Base-by-base conservation (phyloP, 768 basidiomycete genomes). In the Botryobasidium botryosum region DNA sequence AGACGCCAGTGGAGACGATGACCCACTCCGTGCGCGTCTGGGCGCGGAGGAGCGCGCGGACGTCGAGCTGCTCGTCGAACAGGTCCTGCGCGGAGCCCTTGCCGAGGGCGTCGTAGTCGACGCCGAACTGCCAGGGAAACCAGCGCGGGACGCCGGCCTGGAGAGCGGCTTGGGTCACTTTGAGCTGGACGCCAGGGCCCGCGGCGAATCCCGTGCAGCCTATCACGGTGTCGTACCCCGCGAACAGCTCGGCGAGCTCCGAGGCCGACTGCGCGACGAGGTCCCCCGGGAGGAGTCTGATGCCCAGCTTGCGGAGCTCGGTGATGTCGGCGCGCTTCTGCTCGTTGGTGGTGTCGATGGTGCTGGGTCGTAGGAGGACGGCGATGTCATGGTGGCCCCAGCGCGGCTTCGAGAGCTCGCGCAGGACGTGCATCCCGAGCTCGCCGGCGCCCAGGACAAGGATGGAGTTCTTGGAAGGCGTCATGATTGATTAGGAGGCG, bases 51-150 rank as follows among this genome's bases (percentile, higher is more conserved):
- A 62, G 31, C 20, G 46, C 54, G 3, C 62, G 55, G 3, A 63
- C 62, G 24, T 59, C 57, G 7, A 62, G 54, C 48, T 62, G 61
- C 49, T 63, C 62, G 35, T 59, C 59, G 48, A 62, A 62, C 4
- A 62, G 37, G 12, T 57, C 51, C 44, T 62, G 59, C n/a, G 53
- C 51, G 17, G 53, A 55, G 2, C 57, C 56, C 10, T 43, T 43
- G 3, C 62, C 61, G 42, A 63, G 60, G 1, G 49, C 35, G 43
- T 61, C 62, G 53, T 62, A 63, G 43, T 63, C 61, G 5, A 61
- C 57, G 13, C 62, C 62, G 29, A 61, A 62, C 45, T 62, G 61
- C 61, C 61, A 62, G 2, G 61, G 61, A 20, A 60, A 50, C 49
- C 58, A 63, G 17, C 58, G 52, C 23, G 24, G n/a, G 21, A 56